These are phyloP conservation scores for Raffaelea arxii DNA, from an alignment of 2,329 filamentous ascomycete species.

Conservation along the genomic window DNA sequence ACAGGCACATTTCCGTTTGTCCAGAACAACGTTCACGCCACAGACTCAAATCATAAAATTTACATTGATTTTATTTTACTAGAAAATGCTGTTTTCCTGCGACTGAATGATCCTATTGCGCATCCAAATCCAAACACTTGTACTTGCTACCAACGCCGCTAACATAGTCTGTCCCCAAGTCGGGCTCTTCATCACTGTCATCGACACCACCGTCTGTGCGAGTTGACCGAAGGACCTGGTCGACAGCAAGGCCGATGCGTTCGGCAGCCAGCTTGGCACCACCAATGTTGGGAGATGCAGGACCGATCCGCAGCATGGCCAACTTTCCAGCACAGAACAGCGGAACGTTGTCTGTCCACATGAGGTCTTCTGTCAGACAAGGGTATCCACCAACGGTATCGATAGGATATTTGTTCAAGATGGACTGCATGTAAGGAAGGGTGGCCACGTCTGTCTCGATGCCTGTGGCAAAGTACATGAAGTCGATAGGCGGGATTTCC, in stretches of 20 bases:
- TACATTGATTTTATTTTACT: too few relatives aligned
- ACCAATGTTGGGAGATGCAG: slow-evolving; percentile 11
- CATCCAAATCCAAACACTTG: slow-evolving; percentile 9
- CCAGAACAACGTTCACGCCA: too few relatives aligned
- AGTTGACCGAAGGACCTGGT: slow-evolving; percentile 2
- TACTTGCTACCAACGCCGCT: slow-evolving; percentile 11
- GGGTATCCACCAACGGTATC: slow-evolving; percentile 56
- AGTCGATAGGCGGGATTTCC: slow-evolving; percentile 48
- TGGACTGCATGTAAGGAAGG: slow-evolving; percentile 50
- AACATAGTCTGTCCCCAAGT: slow-evolving; percentile 5
- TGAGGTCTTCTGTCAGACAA: slow-evolving; percentile 64
- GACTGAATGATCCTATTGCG: too few relatives aligned
- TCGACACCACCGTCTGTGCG: not conserved
- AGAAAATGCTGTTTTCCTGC: too few relatives aligned
- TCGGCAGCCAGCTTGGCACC: slow-evolving; percentile 12
- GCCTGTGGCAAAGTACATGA: slow-evolving; percentile 69
- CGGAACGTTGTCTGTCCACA: slow-evolving; percentile 65
- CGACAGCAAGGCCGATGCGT: slow-evolving; percentile 6
- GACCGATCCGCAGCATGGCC: slow-evolving; percentile 12
- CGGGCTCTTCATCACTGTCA: not conserved
- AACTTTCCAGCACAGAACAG: slow-evolving; percentile 14
- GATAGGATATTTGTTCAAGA: slow-evolving; percentile 52
- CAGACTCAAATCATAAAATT: too few relatives aligned
- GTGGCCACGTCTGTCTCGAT: slow-evolving; percentile 52
- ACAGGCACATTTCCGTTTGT: too few relatives aligned